Evolutionary conservation across 2,329 filamentous ascomycete species (phyloP).

Genomic region (Calonectria pteridis): DNA sequence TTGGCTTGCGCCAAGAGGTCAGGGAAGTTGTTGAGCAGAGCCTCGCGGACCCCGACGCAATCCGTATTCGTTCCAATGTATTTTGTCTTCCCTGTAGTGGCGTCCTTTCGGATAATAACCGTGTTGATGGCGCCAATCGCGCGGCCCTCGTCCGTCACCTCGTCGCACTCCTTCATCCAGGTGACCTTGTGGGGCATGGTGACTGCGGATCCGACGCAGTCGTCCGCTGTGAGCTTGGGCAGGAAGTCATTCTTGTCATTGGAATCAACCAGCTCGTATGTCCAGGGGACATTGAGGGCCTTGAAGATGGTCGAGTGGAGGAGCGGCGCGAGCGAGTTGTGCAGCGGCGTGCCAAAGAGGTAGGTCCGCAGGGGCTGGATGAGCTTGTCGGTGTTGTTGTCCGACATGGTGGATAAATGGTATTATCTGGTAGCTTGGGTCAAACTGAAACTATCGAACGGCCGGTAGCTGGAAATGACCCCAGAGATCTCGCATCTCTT

Average conservation of each 20-base stretch:
- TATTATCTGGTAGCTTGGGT: background rate
- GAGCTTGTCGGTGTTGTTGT: slow-evolving; percentile 9
- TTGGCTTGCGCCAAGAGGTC: background rate
- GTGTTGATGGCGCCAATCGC: slow-evolving; percentile 27
- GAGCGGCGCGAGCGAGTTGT: slow-evolving; percentile 14
- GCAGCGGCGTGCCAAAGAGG: slow-evolving; percentile 17
- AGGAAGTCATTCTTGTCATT: slow-evolving; percentile 22
- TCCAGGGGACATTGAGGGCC: slow-evolving; percentile 19
- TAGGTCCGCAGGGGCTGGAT: slow-evolving; percentile 4
- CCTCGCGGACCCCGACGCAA: slow-evolving; percentile 20
- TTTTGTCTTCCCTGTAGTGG: background rate
- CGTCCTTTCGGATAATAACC: slow-evolving; percentile 8
- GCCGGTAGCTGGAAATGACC: background rate
- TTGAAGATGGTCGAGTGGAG: slow-evolving; percentile 24
- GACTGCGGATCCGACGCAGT: slow-evolving; percentile 21
- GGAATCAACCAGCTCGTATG: slow-evolving; percentile 15
- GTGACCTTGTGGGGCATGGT: slow-evolving; percentile 27
- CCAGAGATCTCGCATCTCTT: slow-evolving; percentile 2
- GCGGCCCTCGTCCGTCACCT: slow-evolving; percentile 19
- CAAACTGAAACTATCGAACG: background rate
- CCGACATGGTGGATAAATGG: background rate
- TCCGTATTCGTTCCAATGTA: slow-evolving; percentile 27
- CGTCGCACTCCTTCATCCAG: slow-evolving; percentile 22
- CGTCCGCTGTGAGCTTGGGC: slow-evolving; percentile 14
- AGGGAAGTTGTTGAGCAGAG: slow-evolving; percentile 19